phyloP scores from a whole-genome alignment of 2,329 filamentous ascomycete species.

The Phyllosticta ampelicida region DNA sequence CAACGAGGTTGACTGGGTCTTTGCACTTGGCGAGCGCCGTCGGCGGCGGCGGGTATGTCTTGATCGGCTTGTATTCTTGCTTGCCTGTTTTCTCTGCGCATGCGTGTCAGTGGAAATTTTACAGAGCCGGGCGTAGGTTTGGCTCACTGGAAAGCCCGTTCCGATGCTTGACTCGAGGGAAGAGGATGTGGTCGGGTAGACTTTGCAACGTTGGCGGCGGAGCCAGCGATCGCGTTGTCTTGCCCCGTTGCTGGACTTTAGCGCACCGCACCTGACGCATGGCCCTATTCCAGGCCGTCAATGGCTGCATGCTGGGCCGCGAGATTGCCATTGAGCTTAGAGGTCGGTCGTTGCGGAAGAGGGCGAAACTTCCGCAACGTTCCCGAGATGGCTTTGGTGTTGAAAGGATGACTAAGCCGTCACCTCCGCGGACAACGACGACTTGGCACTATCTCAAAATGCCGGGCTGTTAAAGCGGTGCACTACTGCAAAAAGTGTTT shows the following conservation, averaged over 20 bases:
- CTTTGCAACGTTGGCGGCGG: conserved; percentile 34
- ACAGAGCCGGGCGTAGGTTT: neutral
- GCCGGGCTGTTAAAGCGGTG: neutral
- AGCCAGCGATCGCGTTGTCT: conserved; percentile 21
- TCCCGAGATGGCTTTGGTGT: conserved; percentile 1
- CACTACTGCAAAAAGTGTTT: neutral
- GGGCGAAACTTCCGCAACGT: conserved; percentile 4
- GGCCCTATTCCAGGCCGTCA: conserved; percentile 58
- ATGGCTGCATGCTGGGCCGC: conserved; percentile 49
- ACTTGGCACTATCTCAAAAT: neutral
- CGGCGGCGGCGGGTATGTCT: conserved; percentile 42
- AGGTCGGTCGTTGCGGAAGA: neutral
- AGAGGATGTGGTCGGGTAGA: neutral
- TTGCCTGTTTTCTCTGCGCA: conserved; percentile 5
- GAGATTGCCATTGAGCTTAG: conserved; percentile 44
- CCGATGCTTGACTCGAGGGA: neutral
- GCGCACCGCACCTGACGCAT: conserved; percentile 45
- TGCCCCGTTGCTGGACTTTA: conserved; percentile 17
- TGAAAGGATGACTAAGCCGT: conserved; percentile 1
- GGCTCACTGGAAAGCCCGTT: conserved; percentile 12
- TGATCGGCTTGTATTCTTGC: conserved; percentile 36
- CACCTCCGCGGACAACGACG: neutral
- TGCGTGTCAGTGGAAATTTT: neutral
- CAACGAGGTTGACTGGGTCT: conserved; percentile 58
- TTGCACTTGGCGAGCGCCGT: conserved; percentile 47